These are phyloP conservation scores for Colletotrichum sojae DNA, from an alignment of 2,329 filamentous ascomycete genomes.

Conservation along the genomic window DNA sequence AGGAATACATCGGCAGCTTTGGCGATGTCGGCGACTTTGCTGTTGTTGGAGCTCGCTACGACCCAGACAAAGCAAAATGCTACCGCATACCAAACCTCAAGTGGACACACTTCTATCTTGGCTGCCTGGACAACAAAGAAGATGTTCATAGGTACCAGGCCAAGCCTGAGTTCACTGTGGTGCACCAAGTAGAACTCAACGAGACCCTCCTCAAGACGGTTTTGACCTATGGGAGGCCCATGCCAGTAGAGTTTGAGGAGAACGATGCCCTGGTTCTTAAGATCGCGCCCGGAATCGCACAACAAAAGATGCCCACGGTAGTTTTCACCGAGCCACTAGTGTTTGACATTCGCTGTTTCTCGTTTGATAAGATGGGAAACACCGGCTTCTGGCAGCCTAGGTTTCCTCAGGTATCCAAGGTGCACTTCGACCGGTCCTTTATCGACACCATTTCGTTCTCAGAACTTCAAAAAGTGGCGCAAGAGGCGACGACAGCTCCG, in stretches of 20 bases:
- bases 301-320: constrained; percentile 58
- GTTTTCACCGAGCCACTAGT: constrained; percentile 81
- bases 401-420: constrained; percentile 82
- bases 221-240: constrained; percentile 61
- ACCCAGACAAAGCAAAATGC: constrained; percentile 72
- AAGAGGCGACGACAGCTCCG: constrained; percentile 65
- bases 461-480: constrained; percentile 78
- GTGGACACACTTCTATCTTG: constrained; percentile 88
- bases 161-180: constrained; percentile 74
- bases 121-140: constrained; percentile 79
- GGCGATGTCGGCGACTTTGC: constrained; percentile 89
- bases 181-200: constrained; percentile 74
- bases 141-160: constrained; percentile 65
- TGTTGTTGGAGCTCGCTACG: constrained; percentile 81
- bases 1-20: constrained; percentile 83
- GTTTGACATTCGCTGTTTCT: constrained; percentile 84
- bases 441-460: constrained; percentile 77
- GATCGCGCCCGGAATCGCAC: constrained; percentile 60
- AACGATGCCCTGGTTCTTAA: constrained; percentile 61
- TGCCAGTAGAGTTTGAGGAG: constrained; percentile 53
- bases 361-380: constrained; percentile 80
- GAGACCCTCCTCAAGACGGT: constrained; percentile 66
- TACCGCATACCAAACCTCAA: constrained; percentile 68
- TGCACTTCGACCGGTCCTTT: constrained; percentile 82
- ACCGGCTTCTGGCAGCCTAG: constrained; percentile 80